These are phyloP conservation scores for Rubroshorea leprosula DNA, from an alignment of 345 rosid genomes.

Conservation along the genomic window DNA sequence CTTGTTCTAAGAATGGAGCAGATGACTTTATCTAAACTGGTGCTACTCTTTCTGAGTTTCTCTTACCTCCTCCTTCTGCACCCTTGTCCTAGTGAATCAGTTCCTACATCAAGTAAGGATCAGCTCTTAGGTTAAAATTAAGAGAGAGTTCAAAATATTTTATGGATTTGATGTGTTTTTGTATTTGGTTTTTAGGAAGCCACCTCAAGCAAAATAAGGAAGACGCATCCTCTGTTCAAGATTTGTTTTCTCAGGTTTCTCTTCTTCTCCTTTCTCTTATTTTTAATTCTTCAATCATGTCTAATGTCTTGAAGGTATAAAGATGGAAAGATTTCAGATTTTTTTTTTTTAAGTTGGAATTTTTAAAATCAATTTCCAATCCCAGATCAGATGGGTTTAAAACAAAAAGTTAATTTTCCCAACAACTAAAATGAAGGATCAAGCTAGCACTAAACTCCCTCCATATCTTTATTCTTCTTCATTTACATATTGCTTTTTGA, in stretches of 20 bases:
- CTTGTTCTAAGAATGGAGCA: not conserved
- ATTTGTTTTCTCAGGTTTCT: not conserved
- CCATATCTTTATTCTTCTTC: no score
- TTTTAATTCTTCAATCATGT: no score
- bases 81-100: slow-evolving; percentile 12
- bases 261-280: not conserved
- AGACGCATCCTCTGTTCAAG: not conserved
- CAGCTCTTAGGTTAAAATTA: no score
- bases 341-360: no score
- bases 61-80: slow-evolving; percentile 17
- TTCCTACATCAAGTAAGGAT: slow-evolving; percentile 27
- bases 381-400: no score
- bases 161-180: no score
- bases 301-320: not conserved
- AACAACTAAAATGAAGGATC: no score
- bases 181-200: not conserved
- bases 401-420: no score
- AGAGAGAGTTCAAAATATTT: no score
- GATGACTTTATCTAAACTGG: slow-evolving; percentile 8
- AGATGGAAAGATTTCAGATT: not conserved
- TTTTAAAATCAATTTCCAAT: no score
- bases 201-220: not conserved
- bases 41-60: slow-evolving; percentile 24
- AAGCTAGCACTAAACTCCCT: no score
- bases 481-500: no score